A percentile compares a stretch with the other conserved stretches of the same genome.
Evolutionary conservation across 805 yeast genomes (phyloP).

Genomic region (Saccharomyces eubayanus): DNA sequence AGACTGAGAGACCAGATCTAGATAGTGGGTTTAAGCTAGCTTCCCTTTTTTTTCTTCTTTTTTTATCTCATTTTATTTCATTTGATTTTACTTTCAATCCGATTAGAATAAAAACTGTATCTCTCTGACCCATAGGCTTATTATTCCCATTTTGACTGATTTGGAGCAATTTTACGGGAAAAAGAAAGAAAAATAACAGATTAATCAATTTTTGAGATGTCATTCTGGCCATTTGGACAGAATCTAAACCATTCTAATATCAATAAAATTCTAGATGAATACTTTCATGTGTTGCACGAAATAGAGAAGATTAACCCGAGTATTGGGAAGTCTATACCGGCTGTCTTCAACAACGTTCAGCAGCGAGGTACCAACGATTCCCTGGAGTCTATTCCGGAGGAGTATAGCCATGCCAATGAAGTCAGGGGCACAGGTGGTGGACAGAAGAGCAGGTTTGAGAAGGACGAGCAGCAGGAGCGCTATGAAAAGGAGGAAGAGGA

Average conservation of each 20-base stretch:
- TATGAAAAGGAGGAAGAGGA: background rate
- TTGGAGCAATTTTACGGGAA: background rate
- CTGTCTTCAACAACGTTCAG: background rate
- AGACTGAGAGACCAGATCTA: background rate
- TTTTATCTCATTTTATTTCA: background rate
- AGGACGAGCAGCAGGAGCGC: background rate
- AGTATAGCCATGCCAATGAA: background rate
- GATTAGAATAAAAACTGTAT: background rate
- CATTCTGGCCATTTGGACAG: conserved; percentile 41
- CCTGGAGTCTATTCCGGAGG: background rate
- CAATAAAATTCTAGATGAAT: conserved; percentile 35
- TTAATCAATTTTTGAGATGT: conserved; percentile 21
- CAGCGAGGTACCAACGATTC: background rate
- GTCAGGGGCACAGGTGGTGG: background rate
- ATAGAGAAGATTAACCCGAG: conserved; percentile 19
- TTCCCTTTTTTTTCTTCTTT: background rate
- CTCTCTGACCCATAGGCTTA: background rate
- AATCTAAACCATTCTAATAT: conserved; percentile 30
- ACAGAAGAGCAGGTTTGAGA: background rate
- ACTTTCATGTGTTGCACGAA: conserved; percentile 27
- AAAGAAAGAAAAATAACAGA: background rate
- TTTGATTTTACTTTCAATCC: background rate
- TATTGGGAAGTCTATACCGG: conserved; percentile 9
- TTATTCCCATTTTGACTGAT: background rate
- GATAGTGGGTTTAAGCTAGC: background rate